These are phyloP conservation scores for Hymenoscyphus linearis DNA, from an alignment of 2,329 filamentous ascomycete genomes.

Conservation along the genomic window DNA sequence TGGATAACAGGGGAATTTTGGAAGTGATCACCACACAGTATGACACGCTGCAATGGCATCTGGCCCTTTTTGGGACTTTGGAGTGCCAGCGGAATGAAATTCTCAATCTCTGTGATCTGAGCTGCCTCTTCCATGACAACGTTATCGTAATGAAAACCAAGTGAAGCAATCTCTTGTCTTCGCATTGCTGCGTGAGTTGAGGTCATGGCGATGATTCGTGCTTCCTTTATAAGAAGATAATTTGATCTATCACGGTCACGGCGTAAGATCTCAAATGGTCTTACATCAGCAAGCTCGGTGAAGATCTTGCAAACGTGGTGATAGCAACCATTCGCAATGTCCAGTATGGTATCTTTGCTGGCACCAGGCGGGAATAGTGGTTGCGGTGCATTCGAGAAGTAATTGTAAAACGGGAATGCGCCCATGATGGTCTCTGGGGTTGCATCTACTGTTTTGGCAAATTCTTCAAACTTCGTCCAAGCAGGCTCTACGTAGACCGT, in stretches of 20 bases:
- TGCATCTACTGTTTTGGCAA: slow-evolving; percentile 49
- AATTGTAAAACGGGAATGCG: slow-evolving; percentile 81
- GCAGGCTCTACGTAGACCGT: slow-evolving; percentile 82
- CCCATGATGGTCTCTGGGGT: slow-evolving; percentile 58
- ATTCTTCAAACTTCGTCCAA: slow-evolving; percentile 80
- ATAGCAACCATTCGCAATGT: slow-evolving; percentile 80
- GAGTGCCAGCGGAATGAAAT: slow-evolving; percentile 90
- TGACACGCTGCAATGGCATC: slow-evolving; percentile 75
- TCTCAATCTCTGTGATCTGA: slow-evolving; percentile 95
- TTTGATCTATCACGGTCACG: slow-evolving; percentile 90
- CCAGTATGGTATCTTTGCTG: slow-evolving; percentile 62
- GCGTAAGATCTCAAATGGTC: slow-evolving; percentile 90
- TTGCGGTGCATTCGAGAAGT: slow-evolving; percentile 83
- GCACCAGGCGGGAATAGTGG: slow-evolving; percentile 69
- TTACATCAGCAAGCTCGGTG: slow-evolving; percentile 82
- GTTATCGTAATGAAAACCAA: slow-evolving; percentile 98
- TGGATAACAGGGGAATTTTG: slow-evolving; percentile 97
- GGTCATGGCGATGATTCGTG: slow-evolving; percentile 98
- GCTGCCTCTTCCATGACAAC: slow-evolving; percentile 98
- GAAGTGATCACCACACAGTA: slow-evolving; percentile 90
- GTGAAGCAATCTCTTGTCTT: slow-evolving; percentile 77
- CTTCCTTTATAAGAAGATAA: slow-evolving; percentile 90
- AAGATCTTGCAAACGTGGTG: slow-evolving; percentile 87
- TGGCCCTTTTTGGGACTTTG: slow-evolving; percentile 73
- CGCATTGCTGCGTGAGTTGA: slow-evolving; percentile 96